Percentiles rank a stretch among this genome's conserved stretches.
phyloP scores from a whole-genome alignment of 306 rosid genomes.

The Gillenia trifoliata region DNA sequence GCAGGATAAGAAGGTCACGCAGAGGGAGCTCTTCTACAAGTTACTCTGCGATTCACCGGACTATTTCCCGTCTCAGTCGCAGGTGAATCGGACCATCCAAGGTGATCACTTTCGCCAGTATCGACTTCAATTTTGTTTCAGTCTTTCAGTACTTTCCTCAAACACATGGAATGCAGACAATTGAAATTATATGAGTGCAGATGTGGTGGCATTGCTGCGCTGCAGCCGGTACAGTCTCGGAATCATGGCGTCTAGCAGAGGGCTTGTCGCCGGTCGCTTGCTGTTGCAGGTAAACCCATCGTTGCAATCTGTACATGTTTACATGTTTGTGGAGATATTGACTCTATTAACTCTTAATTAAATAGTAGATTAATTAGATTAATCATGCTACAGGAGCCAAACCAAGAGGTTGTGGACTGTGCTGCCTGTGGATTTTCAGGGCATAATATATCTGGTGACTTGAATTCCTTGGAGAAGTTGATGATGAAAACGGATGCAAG shows the following conservation, averaged over 20 bases:
- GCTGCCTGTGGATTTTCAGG: constrained; percentile 76
- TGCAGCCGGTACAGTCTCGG: constrained; percentile 94
- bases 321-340: neutral
- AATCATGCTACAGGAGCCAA: constrained; percentile 51
- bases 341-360: neutral
- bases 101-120: constrained; percentile 34
- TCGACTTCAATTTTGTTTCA: neutral
- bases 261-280: constrained; percentile 79
- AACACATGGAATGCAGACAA: neutral
- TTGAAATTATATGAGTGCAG: constrained; percentile 24
- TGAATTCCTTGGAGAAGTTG: constrained; percentile 50
- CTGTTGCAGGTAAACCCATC: constrained; percentile 44
- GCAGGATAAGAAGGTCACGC: constrained; percentile 75
- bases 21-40: constrained; percentile 90
- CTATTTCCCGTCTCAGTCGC: constrained; percentile 66
- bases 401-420: constrained; percentile 68
- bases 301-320: neutral
- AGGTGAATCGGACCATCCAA: constrained; percentile 81
- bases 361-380: neutral
- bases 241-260: constrained; percentile 91
- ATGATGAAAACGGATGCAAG: constrained; percentile 67
- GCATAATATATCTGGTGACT: constrained; percentile 67
- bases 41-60: constrained; percentile 66
- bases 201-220: constrained; percentile 81
- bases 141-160: neutral